Evolutionary conservation across 805 yeast species (phyloP).

Genomic region (Wickerhamomyces strasburgensis): DNA sequence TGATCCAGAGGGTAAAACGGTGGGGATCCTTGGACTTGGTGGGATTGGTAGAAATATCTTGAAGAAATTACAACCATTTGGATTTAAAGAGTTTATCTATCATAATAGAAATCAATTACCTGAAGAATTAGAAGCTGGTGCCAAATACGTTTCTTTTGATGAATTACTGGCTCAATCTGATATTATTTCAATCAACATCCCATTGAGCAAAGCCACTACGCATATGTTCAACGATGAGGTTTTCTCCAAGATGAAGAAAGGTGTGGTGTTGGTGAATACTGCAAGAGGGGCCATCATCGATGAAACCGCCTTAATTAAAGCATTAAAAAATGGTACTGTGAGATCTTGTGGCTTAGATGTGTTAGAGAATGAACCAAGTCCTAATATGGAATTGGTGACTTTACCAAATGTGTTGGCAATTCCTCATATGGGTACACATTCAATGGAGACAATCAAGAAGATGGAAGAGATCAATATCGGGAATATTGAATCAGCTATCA

Average conservation of each 20-base stretch:
- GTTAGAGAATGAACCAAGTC: constrained; percentile 69
- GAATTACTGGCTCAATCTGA: constrained; percentile 62
- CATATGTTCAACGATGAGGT: constrained; percentile 62
- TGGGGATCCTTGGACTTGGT: constrained; percentile 85
- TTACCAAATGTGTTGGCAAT: constrained; percentile 68
- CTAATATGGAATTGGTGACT: constrained; percentile 53
- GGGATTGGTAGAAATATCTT: constrained; percentile 84
- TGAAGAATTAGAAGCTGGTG: constrained; percentile 57
- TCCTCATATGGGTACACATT: constrained; percentile 88
- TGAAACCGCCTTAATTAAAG: constrained; percentile 51
- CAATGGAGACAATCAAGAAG: constrained; percentile 64
- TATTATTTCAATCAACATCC: constrained; percentile 69
- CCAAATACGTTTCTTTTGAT: constrained; percentile 68
- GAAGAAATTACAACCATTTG: constrained; percentile 69
- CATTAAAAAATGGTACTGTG: constrained; percentile 58
- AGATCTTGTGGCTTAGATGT: constrained; percentile 72
- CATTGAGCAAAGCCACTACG: constrained; percentile 65
- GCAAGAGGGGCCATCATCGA: constrained; percentile 86
- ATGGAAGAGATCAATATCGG: constrained; percentile 79
- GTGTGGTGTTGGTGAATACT: constrained; percentile 71
- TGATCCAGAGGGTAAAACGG: constrained; percentile 69
- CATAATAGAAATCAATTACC: constrained; percentile 62
- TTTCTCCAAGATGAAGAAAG: constrained; percentile 68
- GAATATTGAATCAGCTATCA: constrained; percentile 56
- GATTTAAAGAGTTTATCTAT: constrained; percentile 65